Base-by-base conservation (phyloP, 495 filamentous ascomycete species). In the Neurospora sp. region DNA sequence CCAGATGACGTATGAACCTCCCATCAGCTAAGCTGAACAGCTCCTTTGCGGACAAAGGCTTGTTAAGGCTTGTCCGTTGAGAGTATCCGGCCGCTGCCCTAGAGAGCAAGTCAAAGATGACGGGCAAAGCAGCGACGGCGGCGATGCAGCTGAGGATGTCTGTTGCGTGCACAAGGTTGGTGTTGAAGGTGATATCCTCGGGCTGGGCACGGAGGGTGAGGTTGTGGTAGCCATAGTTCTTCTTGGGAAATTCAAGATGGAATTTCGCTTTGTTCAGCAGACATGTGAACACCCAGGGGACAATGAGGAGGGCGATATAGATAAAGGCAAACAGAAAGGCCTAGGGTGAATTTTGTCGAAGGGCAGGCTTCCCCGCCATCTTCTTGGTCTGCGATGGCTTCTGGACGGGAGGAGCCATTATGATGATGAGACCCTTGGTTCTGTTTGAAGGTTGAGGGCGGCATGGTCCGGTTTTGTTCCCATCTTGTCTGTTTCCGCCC, bases 21-120 rank as follows among this genome's bases (percentile, higher is more conserved):
- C 22, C 48, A 14, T 59, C 48, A 22, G 48, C 48, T 59, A 59
- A 22, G 20, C 48, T 31, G 22, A 74, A 71, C 7, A 74, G 53
- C 59, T 74, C 59, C 40, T 16, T 39, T 22, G 70, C 73, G 48
- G 40, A 69, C 18, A 74, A 41, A 20, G 38, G 70, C 59, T 71
- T 68, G 14, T 6, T 3, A 35, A 35, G 31, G 31, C 31, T 42
- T 20, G 69, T 69, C 35, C 73, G 69, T 20, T 71, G 73, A 16
- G 70, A 68, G 16, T 38, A 74, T 5, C 41, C 70, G 35, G 48
- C 73, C 31, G 70, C 73, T 22, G 73, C 70, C 38, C 73, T 18
- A 10, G 73, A 31, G 3, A 74, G 53, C 16, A 74, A 59, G 27
- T 27, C 48, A 66, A 53, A 69, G 22, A 77, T 77, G 41, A 80